Evolutionary conservation across 768 basidiomycete genomes (phyloP).

Genomic region (Auricularia cornea): DNA sequence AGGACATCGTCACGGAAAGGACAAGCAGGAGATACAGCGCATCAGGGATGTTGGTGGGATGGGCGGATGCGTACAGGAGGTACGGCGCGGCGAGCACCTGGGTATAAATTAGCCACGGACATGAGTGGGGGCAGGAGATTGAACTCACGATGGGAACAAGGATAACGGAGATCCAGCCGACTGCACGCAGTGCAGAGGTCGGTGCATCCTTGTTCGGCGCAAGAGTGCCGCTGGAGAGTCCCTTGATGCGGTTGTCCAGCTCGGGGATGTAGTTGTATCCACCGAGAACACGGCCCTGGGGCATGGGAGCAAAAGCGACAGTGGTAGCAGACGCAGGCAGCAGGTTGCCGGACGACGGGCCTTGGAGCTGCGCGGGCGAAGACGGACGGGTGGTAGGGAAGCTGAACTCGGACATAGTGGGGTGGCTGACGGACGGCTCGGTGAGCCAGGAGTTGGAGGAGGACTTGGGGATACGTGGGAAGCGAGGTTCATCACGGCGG

Average conservation of each 20-base stretch:
- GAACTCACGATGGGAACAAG: constrained; percentile 61
- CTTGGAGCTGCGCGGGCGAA: constrained; percentile 17
- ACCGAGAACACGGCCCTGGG: constrained; percentile 54
- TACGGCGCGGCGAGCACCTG: constrained; percentile 61
- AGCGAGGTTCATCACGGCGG: constrained; percentile 42
- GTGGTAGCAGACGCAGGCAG: constrained; percentile 20
- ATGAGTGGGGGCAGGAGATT: background rate
- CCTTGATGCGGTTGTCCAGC: constrained; percentile 35
- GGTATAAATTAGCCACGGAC: constrained; percentile 34
- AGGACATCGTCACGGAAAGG: constrained; percentile 58
- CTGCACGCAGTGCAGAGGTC: constrained; percentile 43
- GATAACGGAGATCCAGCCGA: constrained; percentile 59
- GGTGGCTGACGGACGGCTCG: constrained; percentile 48
- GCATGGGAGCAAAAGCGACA: constrained; percentile 35
- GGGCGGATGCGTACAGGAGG: constrained; percentile 34
- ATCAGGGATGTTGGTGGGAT: constrained; percentile 29
- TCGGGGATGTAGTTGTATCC: constrained; percentile 56
- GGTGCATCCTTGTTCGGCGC: constrained; percentile 42
- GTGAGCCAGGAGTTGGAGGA: constrained; percentile 73
- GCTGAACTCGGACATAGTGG: constrained; percentile 59
- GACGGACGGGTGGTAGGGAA: constrained; percentile 38
- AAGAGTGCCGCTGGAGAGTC: constrained; percentile 36
- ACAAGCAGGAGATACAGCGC: constrained; percentile 43
- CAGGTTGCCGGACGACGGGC: constrained; percentile 22
- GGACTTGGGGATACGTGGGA: constrained; percentile 38